Evolutionary conservation across 257 asterid species (phyloP).

Genomic region (Voacanga thouarsii): DNA sequence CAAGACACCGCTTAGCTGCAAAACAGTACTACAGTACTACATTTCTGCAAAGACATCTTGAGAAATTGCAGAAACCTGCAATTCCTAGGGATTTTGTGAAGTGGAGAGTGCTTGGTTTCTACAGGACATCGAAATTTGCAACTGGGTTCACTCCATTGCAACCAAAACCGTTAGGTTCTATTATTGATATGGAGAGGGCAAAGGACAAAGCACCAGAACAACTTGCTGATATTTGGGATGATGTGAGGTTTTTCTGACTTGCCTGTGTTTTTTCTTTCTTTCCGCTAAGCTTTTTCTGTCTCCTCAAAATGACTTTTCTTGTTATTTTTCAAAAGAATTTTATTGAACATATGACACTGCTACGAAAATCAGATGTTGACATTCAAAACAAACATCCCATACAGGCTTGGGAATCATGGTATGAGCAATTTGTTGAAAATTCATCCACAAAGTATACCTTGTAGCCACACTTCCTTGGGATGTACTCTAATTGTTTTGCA

Average conservation of each 20-base stretch:
- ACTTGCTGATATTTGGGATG: conserved; percentile 87
- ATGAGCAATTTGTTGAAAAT: background rate
- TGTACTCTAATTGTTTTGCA: background rate
- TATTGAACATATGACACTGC: background rate
- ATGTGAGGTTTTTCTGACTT: conserved; percentile 42
- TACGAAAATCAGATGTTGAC: background rate
- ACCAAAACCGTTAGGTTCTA: conserved; percentile 64
- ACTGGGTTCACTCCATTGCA: conserved; percentile 74
- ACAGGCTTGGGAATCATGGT: background rate
- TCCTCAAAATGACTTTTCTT: background rate
- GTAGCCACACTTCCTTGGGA: background rate
- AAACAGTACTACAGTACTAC: conserved; percentile 28
- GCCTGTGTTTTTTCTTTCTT: background rate
- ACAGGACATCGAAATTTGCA: conserved; percentile 67
- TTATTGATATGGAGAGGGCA: conserved; percentile 74
- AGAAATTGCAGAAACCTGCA: conserved; percentile 27
- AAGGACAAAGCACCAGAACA: conserved; percentile 66
- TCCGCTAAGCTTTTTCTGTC: background rate
- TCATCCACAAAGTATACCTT: background rate
- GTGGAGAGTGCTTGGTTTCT: conserved; percentile 43
- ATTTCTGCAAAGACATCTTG: conserved; percentile 27
- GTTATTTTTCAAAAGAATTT: background rate
- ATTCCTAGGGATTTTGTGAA: conserved; percentile 41
- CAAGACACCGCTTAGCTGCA: conserved; percentile 21
- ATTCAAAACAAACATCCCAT: background rate